Conservation (phyloP, 2,329 filamentous ascomycete genomes). For the Raffaelea deltoideospora region DNA sequence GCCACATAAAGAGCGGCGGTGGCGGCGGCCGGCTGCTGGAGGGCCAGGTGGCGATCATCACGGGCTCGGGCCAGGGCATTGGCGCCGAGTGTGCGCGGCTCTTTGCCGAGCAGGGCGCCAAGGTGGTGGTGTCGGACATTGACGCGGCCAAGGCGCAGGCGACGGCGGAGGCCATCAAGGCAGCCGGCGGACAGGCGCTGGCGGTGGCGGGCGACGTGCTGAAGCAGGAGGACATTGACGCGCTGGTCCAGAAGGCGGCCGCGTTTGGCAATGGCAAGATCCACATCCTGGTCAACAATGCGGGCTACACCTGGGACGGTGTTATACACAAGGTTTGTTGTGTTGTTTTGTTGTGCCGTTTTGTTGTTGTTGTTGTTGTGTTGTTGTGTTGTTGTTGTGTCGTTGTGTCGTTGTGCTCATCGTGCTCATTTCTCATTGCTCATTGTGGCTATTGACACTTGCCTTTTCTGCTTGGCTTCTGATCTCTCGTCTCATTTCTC, state of each 20-base stretch:
- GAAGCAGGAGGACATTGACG: conserved; percentile 51
- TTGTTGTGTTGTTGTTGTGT: too few relatives aligned
- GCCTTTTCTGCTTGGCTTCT: too few relatives aligned
- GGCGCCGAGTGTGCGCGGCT: conserved; percentile 69
- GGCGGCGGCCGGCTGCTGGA: conserved; percentile 67
- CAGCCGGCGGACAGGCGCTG: conserved; percentile 49
- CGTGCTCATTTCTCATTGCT: too few relatives aligned
- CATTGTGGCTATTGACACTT: too few relatives aligned
- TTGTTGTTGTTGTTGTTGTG: too few relatives aligned
- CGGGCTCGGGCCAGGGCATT: conserved; percentile 74
- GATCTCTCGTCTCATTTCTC: too few relatives aligned
- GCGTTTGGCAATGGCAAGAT: conserved; percentile 79
- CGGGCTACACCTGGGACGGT: conserved; percentile 84
- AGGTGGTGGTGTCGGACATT: conserved; percentile 71
- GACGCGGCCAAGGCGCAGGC: conserved; percentile 56
- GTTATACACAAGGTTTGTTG: conserved; percentile 58
- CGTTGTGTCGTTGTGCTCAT: too few relatives aligned
- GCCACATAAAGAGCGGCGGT: conserved; percentile 68
- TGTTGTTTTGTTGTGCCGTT: too few relatives aligned
- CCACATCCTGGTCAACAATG: conserved; percentile 83
- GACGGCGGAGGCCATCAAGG: conserved; percentile 57
- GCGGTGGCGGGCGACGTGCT: conserved; percentile 66
- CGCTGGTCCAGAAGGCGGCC: conserved; percentile 59
- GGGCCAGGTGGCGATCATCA: conserved; percentile 76
- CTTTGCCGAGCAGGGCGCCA: conserved; percentile 79